Evolutionary conservation across 2,329 filamentous ascomycete genomes (phyloP).

Genomic region (Zopfia rhizophila): DNA sequence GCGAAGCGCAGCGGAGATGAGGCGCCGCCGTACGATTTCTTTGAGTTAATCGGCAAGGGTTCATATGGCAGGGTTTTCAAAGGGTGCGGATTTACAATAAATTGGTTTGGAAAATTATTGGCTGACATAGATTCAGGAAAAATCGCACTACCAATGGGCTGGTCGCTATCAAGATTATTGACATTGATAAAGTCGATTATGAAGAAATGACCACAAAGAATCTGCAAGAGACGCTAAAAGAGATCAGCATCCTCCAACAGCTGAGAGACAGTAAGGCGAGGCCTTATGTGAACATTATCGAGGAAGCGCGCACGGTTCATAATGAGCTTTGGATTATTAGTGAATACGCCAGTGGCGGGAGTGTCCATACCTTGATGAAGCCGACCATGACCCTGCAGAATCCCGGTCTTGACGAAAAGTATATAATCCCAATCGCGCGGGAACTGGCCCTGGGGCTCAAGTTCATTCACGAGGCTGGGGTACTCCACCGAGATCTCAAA

Average conservation of each 20-base stretch:
- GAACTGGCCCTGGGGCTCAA: constrained; percentile 71
- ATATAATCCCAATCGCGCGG: constrained; percentile 71
- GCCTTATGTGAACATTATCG: constrained; percentile 86
- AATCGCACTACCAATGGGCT: constrained; percentile 58
- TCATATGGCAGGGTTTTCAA: constrained; percentile 80
- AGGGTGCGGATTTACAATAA: constrained; percentile 51
- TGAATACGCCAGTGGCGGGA: constrained; percentile 86
- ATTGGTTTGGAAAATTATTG: not conserved
- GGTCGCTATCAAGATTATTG: constrained; percentile 84
- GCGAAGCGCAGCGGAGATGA: constrained; percentile 69
- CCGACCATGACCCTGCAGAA: constrained; percentile 40
- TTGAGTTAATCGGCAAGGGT: constrained; percentile 79
- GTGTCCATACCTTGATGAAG: constrained; percentile 73
- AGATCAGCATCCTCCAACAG: constrained; percentile 74
- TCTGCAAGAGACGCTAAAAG: constrained; percentile 66
- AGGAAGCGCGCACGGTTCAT: constrained; percentile 80
- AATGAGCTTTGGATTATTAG: constrained; percentile 89
- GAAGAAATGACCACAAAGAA: constrained; percentile 53
- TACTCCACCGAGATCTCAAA: constrained; percentile 74
- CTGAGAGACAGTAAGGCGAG: constrained; percentile 78
- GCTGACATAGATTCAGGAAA: constrained; percentile 43
- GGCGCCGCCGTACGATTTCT: constrained; percentile 73
- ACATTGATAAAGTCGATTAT: constrained; percentile 80
- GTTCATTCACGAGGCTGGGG: constrained; percentile 72
- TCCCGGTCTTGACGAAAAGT: constrained; percentile 65